Conservation (phyloP, 805 yeast species). For the Priceomyces fermenticarens region DNA sequence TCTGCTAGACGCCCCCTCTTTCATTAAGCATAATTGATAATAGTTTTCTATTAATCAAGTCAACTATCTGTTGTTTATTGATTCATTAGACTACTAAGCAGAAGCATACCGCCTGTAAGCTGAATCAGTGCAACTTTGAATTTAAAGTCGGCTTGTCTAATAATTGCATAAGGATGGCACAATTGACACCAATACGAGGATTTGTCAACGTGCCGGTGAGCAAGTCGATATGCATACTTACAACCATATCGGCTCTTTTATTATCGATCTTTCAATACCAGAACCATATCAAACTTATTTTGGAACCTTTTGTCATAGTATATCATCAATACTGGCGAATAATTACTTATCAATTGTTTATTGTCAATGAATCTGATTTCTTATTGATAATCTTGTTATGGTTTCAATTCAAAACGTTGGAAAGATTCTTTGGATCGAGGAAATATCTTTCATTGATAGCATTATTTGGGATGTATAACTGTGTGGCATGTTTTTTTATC, state of each 20-base stretch:
- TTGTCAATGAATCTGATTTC: constrained; percentile 59
- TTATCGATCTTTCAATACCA: constrained; percentile 45
- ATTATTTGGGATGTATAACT: constrained; percentile 47
- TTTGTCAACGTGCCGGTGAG: constrained; percentile 45
- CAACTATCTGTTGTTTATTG: not conserved
- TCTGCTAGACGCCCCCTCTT: too few relatives aligned
- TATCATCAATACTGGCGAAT: constrained; percentile 61
- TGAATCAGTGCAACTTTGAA: not conserved
- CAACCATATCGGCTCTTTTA: constrained; percentile 36
- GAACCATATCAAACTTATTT: constrained; percentile 39
- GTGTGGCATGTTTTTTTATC: constrained; percentile 32
- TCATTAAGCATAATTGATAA: not conserved
- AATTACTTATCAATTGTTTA: constrained; percentile 47
- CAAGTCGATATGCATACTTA: constrained; percentile 26
- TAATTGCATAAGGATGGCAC: constrained; percentile 21
- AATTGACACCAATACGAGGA: constrained; percentile 41
- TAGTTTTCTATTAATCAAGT: not conserved
- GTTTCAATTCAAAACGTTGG: constrained; percentile 54
- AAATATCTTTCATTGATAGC: constrained; percentile 48
- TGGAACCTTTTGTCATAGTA: constrained; percentile 52
- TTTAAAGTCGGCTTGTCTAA: not conserved
- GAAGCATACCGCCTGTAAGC: not conserved
- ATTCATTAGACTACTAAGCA: not conserved
- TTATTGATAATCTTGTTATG: constrained; percentile 42
- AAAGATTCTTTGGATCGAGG: constrained; percentile 54